A percentile compares a stretch with the other conserved stretches of the same genome.
Conservation (phyloP, 164 flowering plant species). For the Cinnamomum micranthum region DNA sequence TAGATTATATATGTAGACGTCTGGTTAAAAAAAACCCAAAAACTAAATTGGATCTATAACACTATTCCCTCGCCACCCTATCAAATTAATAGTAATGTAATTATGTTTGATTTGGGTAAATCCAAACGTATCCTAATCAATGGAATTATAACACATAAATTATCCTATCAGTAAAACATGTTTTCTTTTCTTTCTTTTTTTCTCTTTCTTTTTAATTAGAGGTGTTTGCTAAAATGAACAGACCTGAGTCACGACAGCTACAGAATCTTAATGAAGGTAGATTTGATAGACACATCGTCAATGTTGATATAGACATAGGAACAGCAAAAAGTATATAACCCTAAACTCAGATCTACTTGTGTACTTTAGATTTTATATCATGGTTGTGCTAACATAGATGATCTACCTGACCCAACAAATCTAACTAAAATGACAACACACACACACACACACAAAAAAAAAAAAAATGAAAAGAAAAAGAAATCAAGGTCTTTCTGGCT, state of each 20-base stretch:
- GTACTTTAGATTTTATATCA: neutral
- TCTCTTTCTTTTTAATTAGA: too few relatives aligned
- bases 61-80: neutral
- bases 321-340: neutral
- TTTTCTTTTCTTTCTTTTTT: neutral
- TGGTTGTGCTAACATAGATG: neutral
- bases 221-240: neutral
- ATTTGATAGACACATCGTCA: too few relatives aligned
- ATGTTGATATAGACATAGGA: too few relatives aligned
- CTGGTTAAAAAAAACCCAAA: neutral
- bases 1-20: too few relatives aligned
- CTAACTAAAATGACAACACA: too few relatives aligned
- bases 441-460: too few relatives aligned
- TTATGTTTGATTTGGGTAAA: neutral
- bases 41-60: neutral
- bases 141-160: neutral
- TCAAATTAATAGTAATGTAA: neutral
- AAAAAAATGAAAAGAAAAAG: neutral
- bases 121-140: too few relatives aligned
- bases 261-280: too few relatives aligned
- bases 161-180: neutral
- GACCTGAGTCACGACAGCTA: neutral
- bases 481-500: neutral
- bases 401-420: too few relatives aligned
- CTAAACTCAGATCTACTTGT: neutral